Conservation (phyloP, 352 stramenopile species). For the Globisporangium camurandrum region DNA sequence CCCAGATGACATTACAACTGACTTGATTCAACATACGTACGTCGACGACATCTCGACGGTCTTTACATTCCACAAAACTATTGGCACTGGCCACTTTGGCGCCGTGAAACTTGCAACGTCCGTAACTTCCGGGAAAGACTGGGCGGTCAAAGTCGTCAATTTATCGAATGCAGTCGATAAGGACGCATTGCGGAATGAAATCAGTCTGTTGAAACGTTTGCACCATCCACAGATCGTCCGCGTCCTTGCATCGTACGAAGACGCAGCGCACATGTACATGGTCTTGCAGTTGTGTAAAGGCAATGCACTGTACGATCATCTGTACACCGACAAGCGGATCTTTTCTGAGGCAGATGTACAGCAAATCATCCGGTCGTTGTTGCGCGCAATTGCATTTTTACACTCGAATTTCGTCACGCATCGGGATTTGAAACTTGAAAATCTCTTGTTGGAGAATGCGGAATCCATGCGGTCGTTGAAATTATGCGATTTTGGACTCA, state of each 20-base stretch:
- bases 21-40: conserved; percentile 72
- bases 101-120: conserved; percentile 58
- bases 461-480: conserved; percentile 56
- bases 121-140: conserved; percentile 58
- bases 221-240: conserved; percentile 80
- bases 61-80: conserved; percentile 56
- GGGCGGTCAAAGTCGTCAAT: conserved; percentile 70
- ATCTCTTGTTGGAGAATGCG: conserved; percentile 68
- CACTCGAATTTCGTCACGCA: conserved; percentile 81
- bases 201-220: conserved; percentile 68
- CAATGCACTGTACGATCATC: conserved; percentile 69
- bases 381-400: conserved; percentile 59
- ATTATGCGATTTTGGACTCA: conserved; percentile 79
- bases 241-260: conserved; percentile 71
- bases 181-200: conserved; percentile 67
- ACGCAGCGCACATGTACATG: conserved; percentile 82
- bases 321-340: conserved; percentile 54
- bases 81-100: conserved; percentile 67
- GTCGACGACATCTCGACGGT: conserved; percentile 56
- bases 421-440: conserved; percentile 79
- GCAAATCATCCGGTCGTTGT: conserved; percentile 48
- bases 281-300: conserved; percentile 82
- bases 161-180: conserved; percentile 69
- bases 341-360: conserved; percentile 67
- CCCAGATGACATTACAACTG: conserved; percentile 62